Evolutionary conservation across 148 eudicot species (phyloP), one percentile per base, ranked within the genome.

Genomic region (Beta vulgaris): DNA sequence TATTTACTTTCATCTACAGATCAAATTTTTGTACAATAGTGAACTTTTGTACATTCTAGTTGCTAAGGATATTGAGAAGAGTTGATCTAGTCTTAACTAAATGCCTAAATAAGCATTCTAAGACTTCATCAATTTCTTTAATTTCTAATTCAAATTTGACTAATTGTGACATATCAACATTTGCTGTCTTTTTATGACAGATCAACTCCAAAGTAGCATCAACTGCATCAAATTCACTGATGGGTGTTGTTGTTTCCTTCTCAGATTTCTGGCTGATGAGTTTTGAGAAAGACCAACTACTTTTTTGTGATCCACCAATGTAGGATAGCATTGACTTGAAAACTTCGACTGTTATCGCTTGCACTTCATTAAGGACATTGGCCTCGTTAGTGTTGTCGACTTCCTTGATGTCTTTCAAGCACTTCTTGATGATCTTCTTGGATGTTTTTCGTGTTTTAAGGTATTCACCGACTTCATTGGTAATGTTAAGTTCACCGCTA

Each of bases 361-460:
- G 75, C 21, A 78, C 84, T 10, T 78, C 72, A 0, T 54, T 69
- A 2, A 73, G 9, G 60, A 54, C 28, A n/a, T 35, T 26, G 26
- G 61, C 3, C 25, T 75, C 79, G 2, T 63, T 43, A 61, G 25
- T 55, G 54, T 15, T 71, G 1, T 35, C 29, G 25, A 15, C 65
- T 21, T 49, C 54, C 43, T 72, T 81, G 59, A 69, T 37, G 5
- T 81, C 58, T 19, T 67, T 77, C 21, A 81, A 34, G 16, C 54
- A 73, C 71, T 77, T 80, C 14, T 73, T 61, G 76, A 83, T 71
- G 2, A 12, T 32, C 68, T 80, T 83, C 79, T 77, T 80, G 42
- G 13, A 11, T 10, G 60, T 74, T 75, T 70, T 80, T 65, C 79
- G 59, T 1, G 70, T 35, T 18, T 26, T 67, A 3, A 76, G 64